Base-by-base conservation (phyloP, 345 rosid species). In the Citrus maxima region DNA sequence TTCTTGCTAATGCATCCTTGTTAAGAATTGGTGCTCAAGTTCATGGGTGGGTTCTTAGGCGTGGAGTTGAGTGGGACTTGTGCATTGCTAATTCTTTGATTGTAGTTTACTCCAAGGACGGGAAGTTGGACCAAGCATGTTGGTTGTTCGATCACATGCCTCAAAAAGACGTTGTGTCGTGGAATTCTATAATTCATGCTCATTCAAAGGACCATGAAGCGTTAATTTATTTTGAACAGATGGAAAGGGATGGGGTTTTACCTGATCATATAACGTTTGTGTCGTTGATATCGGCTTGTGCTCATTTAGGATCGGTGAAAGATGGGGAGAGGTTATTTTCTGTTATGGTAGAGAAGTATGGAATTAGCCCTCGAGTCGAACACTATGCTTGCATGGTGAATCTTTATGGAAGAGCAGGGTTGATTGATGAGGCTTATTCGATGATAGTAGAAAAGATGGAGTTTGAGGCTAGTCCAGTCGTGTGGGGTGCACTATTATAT, bases 331-430 rank as follows among this genome's bases (percentile, higher is more conserved):
- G 79, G 69, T 49, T 90, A 38, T 93, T 90, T 82, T 75, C 84
- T 5, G 67, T 83, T 22, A 90, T 95, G 98, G 85, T 68, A 40
- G 86, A 80, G 18, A 88, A 86, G 73, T 89, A 85, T 19, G 54
- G 74, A 38, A 85, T 92, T 49, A 79, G 54, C 63, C 93, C 93
- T 0, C 82, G 72, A 72, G 90, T 81, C 89, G 93, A 93, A 79
- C 98, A 93, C 79, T 92, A 88, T 80, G 92, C 98, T 34, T 93
- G 98, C 76, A 86, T 93, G 90, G 93, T 90, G 61, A 92, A 95
- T 78, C 94, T 93, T 38, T 92, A 92, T 49, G 97, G 95, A 37
- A 87, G 92, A 80, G 91, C 90, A 56, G 98, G 95, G 51, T 75
- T 88, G 86, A 63, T 93, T 22, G 69, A 79, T 5, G 85, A 93